Conservation (phyloP, 352 stramenopile species). For the Pythium angustatum region DNA sequence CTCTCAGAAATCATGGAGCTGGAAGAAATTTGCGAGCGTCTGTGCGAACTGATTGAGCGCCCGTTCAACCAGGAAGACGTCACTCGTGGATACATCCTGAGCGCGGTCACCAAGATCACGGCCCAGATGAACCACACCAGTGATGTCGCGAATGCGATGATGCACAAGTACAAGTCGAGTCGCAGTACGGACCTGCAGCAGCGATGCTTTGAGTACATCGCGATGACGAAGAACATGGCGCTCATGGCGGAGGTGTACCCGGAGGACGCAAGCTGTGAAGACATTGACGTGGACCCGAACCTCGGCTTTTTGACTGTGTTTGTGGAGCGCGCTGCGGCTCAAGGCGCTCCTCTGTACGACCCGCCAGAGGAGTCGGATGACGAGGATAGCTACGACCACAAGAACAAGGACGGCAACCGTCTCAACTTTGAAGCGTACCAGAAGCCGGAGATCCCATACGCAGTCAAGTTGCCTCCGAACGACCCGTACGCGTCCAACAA, state of each 20-base stretch:
- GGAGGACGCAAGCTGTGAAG: conserved; percentile 96
- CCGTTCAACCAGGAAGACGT: conserved; percentile 85
- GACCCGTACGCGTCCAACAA: conserved; percentile 64
- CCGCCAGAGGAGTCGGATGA: conserved; percentile 96
- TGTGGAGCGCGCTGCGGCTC: conserved; percentile 90
- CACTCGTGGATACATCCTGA: conserved; percentile 96
- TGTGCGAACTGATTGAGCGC: conserved; percentile 93
- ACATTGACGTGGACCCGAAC: conserved; percentile 95
- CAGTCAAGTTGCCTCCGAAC: conserved; percentile 66
- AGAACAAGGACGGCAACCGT: conserved; percentile 56
- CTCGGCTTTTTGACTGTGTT: conserved; percentile 95
- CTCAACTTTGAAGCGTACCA: conserved; percentile 90
- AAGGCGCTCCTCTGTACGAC: conserved; percentile 94
- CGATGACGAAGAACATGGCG: conserved; percentile 90
- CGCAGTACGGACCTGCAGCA: conserved; percentile 97
- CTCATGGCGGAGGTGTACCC: conserved; percentile 93
- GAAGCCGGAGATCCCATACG: conserved; percentile 88
- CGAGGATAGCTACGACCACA: conserved; percentile 87
- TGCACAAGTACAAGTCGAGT: conserved; percentile 97
- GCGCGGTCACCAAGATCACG: conserved; percentile 98
- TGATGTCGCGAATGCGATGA: conserved; percentile 90
- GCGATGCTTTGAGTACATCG: conserved; percentile 98
- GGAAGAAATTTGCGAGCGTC: conserved; percentile 93
- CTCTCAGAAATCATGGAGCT: conserved; percentile 92
- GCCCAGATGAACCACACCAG: conserved; percentile 93